Evolutionary conservation across 495 filamentous ascomycete species (phyloP), one percentile per base, ranked within the genome.

Genomic region (Achaetomiella virescens): DNA sequence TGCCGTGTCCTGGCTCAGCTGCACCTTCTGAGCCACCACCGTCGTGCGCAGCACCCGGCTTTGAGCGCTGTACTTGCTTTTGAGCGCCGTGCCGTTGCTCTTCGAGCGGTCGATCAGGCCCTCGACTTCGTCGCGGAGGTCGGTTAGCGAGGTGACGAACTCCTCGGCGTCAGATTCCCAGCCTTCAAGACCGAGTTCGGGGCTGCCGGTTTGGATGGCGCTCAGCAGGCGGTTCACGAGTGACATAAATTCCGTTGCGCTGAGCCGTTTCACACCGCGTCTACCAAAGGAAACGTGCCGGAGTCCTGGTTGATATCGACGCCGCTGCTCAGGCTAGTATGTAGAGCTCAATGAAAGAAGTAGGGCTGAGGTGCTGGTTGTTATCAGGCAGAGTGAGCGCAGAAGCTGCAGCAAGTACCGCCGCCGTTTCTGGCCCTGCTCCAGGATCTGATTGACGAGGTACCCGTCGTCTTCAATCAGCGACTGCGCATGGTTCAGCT

Each of bases 21-120:
- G 85, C 8, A 97, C 87, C 59, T 87, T 90, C 62, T 96, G 89
- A 45, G 89, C 87, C 21, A 96, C 82, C 17, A 96, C 84, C 0
- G 91, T 95, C 2, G 90, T 89, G 54, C 88, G 83, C 6, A 95
- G 72, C 24, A 85, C 79, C 40, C 84, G 81, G 71, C 82, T 84
- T 33, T 84, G 81, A 17, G 85, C 76, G 41, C 84, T 83, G 62
- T 95, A 86, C 63, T 85, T 85, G 68, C 87, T 95, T 44, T 83
- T 80, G n/a, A 91, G 76, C 18, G 78, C 70, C 37, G 71, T 70
- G 52, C 73, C 68, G 18, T 71, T 64, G 33, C 74, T 49, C 47
- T 79, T 59, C 48, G 76, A 61, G 51, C 65, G 66, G 54, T 61
- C 68, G 61, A 62, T 68, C 33, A 84, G 52, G 9, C 52, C 55